Evolutionary conservation across 2,329 filamentous ascomycete genomes (phyloP), one percentile per base, ranked within the genome.

Genomic region (Lojkania enalia): DNA sequence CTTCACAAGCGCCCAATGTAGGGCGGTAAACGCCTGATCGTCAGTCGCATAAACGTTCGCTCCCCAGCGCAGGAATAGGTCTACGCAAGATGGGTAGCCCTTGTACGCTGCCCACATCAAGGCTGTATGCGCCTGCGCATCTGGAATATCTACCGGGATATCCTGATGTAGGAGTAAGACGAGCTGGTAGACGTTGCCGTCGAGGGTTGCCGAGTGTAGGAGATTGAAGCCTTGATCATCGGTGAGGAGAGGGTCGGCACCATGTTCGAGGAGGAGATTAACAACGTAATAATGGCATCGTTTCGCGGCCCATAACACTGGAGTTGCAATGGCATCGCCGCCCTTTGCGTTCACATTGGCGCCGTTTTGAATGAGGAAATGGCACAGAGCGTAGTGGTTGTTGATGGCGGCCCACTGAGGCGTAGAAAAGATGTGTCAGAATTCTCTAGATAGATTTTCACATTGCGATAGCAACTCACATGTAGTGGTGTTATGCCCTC

Each of bases 101-200:
- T 99, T 99, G 76, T 99, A 99, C 13, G 92, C 92, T 14, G 94
- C 90, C 94, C 94, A 99, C 94, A 99, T 99, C 49, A 99, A 78
- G 49, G 86, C 87, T 1, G 94, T 97, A 71, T 99, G 95, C 4
- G 91, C 90, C 66, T 90, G 92, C 39, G 83, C 83, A 71, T 99
- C 94, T 41, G 86, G 79, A 4, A 94, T 87, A 66, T 99, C 94
- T 50, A 99, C 90, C 13, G 90, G 89, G 48, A 99, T 94, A 64
- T 94, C 90, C 65, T 96, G 91, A 73, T 99, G 94, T 18, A 99
- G 80, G 5, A 99, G 82, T 1, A 99, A 81, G 38, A 91, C 84
- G 20, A 99, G 80, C 46, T 97, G 81, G 55, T 95, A 87, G 15
- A 95, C 87, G 68, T 96, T 97, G 56, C 94, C 94, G 69, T 97